phyloP scores from a whole-genome alignment of 2,329 filamentous ascomycete genomes.

The Xylariaceae sp. region DNA sequence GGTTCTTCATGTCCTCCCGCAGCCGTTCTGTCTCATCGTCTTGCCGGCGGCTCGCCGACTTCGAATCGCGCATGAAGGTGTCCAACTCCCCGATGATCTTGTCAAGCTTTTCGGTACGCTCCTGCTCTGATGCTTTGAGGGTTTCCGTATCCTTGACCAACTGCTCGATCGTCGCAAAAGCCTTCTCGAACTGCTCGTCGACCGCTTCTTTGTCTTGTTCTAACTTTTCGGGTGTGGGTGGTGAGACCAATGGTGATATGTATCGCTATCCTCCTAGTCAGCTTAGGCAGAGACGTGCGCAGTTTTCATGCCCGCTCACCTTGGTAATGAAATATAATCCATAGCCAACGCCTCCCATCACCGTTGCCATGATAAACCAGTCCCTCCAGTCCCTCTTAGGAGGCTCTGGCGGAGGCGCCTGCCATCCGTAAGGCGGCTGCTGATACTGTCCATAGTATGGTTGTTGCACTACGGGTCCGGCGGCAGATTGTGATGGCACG shows the following conservation, averaged over 20 bases:
- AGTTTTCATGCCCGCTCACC: conserved; percentile 41
- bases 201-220: conserved; percentile 92
- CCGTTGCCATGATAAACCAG: conserved; percentile 99
- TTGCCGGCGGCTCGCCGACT: conserved; percentile 72
- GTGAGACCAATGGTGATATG: conserved; percentile 82
- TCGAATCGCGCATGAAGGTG: conserved; percentile 74
- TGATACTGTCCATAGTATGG: conserved; percentile 44
- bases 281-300: neutral
- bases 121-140: conserved; percentile 81
- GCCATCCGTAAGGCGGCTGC: conserved; percentile 51
- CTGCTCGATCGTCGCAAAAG: conserved; percentile 88
- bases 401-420: conserved; percentile 50
- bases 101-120: conserved; percentile 80
- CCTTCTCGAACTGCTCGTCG: conserved; percentile 88
- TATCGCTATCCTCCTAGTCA: conserved; percentile 66
- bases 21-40: conserved; percentile 86
- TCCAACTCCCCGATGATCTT: conserved; percentile 79
- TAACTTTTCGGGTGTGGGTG: conserved; percentile 87
- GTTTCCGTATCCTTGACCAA: conserved; percentile 83
- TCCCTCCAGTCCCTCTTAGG: conserved; percentile 93
- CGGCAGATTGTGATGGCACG: conserved; percentile 38
- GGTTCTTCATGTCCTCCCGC: conserved; percentile 75
- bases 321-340: conserved; percentile 85
- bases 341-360: conserved; percentile 84
- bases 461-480: conserved; percentile 35